A percentile compares a stretch with the other conserved stretches of the same genome.
These are phyloP conservation scores for Coemansia erecta DNA, from an alignment of 192 early-diverging fungal species.

Conservation along the genomic window DNA sequence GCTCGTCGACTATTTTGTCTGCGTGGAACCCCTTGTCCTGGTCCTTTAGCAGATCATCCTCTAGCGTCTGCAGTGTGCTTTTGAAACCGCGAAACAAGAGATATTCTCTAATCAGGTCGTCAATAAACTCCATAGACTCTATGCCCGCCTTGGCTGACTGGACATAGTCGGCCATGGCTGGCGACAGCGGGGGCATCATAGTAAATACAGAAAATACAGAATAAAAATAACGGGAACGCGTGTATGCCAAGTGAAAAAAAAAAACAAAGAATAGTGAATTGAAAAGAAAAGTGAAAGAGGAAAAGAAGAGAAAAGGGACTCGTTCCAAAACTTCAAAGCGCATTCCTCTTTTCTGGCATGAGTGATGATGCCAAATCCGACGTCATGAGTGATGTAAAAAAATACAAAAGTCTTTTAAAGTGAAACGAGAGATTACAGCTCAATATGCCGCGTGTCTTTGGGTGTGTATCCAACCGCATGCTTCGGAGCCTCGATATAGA, in stretches of 20 bases:
- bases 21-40: constrained; percentile 47
- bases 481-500: constrained; percentile 11
- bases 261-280: not conserved
- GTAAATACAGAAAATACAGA: not conserved
- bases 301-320: not conserved
- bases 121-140: constrained; percentile 48
- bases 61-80: constrained; percentile 32
- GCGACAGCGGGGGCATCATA: constrained; percentile 24
- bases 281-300: not conserved
- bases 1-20: constrained; percentile 35
- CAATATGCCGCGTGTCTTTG: constrained; percentile 46
- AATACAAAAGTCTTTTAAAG: not conserved
- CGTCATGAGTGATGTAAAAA: constrained; percentile 1
- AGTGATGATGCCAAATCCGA: no score
- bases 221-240: not conserved
- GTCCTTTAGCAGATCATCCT: constrained; percentile 39
- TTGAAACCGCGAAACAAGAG: constrained; percentile 50
- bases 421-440: constrained; percentile 14
- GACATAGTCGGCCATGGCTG: constrained; percentile 28
- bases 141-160: constrained; percentile 50
- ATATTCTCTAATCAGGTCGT: constrained; percentile 51
- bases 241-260: not conserved
- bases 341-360: not conserved
- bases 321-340: no score
- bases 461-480: constrained; percentile 31